phyloP scores from a whole-genome alignment of 495 filamentous ascomycete species.

The Bacidia rubella region DNA sequence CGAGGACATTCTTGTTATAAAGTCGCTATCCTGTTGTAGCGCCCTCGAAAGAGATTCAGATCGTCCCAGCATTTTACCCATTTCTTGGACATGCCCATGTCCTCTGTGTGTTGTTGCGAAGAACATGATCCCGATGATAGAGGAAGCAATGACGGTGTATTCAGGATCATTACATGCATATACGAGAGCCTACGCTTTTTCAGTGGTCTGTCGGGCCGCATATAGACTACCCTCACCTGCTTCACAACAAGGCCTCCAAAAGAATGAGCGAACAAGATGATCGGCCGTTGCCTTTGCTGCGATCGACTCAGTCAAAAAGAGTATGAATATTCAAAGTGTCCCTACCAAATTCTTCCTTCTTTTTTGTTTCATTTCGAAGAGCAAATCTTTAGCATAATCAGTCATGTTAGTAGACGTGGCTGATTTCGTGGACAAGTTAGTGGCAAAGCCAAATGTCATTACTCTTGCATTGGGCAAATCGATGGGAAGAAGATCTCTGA shows the following conservation, averaged over 20 bases:
- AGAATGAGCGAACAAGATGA: background rate
- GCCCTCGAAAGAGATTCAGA: background rate
- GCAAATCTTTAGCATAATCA: too few relatives aligned
- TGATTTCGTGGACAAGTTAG: too few relatives aligned
- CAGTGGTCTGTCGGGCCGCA: background rate
- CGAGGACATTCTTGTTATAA: background rate
- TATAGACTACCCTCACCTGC: background rate
- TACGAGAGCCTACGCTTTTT: background rate
- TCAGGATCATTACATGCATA: background rate
- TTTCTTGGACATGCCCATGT: background rate
- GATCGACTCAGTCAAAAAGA: too few relatives aligned
- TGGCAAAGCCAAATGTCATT: too few relatives aligned
- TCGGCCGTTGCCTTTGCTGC: too few relatives aligned
- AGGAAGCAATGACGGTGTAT: background rate
- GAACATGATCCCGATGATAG: background rate
- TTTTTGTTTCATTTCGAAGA: too few relatives aligned
- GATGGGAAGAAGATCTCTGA: too few relatives aligned
- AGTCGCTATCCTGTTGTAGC: background rate
- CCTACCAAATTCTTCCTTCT: too few relatives aligned
- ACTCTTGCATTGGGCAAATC: too few relatives aligned
- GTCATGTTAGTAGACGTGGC: too few relatives aligned
- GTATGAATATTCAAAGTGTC: too few relatives aligned
- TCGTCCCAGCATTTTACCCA: background rate
- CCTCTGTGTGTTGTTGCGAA: background rate
- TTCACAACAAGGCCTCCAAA: background rate